These are phyloP conservation scores for Debaryomyces subglobosus DNA, from an alignment of 1,139 yeast genomes.

Conservation along the genomic window DNA sequence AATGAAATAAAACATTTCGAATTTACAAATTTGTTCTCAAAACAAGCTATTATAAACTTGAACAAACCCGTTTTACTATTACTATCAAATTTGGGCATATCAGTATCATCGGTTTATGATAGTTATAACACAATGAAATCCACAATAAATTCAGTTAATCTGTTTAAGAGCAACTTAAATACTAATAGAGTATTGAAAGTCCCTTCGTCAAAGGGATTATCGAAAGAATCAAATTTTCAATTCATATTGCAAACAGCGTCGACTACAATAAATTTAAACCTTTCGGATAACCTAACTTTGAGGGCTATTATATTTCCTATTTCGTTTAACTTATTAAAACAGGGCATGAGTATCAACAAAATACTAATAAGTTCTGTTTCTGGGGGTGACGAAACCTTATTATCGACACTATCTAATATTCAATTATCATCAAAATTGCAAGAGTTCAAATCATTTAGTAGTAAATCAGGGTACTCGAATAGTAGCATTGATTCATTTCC, in stretches of 20 bases:
- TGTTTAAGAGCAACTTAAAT: neutral
- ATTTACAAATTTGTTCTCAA: constrained; percentile 49
- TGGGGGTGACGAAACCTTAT: constrained; percentile 13
- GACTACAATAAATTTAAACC: constrained; percentile 18
- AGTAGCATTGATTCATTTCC: constrained; percentile 20
- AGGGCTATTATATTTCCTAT: constrained; percentile 38
- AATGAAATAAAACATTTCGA: constrained; percentile 27
- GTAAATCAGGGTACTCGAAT: constrained; percentile 17
- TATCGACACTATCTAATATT: constrained; percentile 27
- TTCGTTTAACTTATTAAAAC: constrained; percentile 33
- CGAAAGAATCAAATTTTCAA: constrained; percentile 13
- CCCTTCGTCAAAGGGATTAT: neutral
- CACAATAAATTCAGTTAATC: neutral
- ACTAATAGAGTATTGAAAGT: neutral
- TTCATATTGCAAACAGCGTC: constrained; percentile 40
- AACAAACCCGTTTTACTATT: constrained; percentile 25
- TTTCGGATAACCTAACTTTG: constrained; percentile 16
- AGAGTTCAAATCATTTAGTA: constrained; percentile 31
- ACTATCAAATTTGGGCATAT: constrained; percentile 17
- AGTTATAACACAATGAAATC: constrained; percentile 3
- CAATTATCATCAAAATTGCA: constrained; percentile 20
- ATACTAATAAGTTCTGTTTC: constrained; percentile 23
- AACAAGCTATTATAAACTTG: constrained; percentile 38
- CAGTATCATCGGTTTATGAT: neutral
- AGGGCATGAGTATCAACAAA: constrained; percentile 34